These are phyloP conservation scores for Penicillium crystallinum DNA, from an alignment of 495 filamentous ascomycete species.

Conservation along the genomic window DNA sequence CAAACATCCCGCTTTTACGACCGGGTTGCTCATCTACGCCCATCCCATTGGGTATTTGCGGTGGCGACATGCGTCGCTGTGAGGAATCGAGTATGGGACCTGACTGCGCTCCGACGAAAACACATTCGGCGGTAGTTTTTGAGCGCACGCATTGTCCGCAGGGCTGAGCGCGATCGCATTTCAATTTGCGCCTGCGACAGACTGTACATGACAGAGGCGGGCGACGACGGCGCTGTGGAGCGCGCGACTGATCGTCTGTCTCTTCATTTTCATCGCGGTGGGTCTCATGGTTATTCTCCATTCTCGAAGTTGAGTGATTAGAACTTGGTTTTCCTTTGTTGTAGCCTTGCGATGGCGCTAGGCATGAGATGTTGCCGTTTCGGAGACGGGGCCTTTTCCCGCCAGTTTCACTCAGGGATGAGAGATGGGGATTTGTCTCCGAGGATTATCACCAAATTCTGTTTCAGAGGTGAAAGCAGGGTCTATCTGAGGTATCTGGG, in stretches of 20 bases:
- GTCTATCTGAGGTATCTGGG: neutral
- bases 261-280: constrained; percentile 5
- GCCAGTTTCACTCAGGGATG: too few relatives aligned
- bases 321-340: neutral
- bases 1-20: constrained; percentile 28
- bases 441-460: too few relatives aligned
- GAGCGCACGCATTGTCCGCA: constrained; percentile 60
- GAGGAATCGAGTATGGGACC: constrained; percentile 7
- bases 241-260: constrained; percentile 7
- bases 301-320: neutral
- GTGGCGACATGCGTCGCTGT: constrained; percentile 9
- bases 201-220: constrained; percentile 41
- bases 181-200: constrained; percentile 64
- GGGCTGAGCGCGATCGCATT: constrained; percentile 61
- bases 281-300: constrained; percentile 5
- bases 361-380: neutral
- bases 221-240: constrained; percentile 30
- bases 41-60: constrained; percentile 10
- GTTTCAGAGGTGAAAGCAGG: too few relatives aligned
- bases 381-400: neutral
- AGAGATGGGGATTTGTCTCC: too few relatives aligned
- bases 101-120: constrained; percentile 27
- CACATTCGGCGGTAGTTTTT: constrained; percentile 32
- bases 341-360: constrained; percentile 1
- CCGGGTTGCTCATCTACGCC: constrained; percentile 10